These are phyloP conservation scores for Pyrenophora tritici-repentis DNA, from an alignment of 2,329 filamentous ascomycete genomes.

Conservation along the genomic window DNA sequence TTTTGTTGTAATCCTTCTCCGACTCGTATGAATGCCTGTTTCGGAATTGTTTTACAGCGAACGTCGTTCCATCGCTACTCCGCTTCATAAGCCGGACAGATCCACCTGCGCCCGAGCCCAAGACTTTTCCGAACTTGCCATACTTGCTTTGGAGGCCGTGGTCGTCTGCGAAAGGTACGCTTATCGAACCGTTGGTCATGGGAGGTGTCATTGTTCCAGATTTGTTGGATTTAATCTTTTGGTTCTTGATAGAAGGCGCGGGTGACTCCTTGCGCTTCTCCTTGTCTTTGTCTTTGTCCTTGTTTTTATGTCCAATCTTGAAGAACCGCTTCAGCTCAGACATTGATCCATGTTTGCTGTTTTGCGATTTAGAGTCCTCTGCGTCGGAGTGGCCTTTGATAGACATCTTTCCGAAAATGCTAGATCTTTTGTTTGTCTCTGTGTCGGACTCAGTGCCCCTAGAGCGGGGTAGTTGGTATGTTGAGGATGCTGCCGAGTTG, in stretches of 20 bases:
- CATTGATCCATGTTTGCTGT: constrained; percentile 73
- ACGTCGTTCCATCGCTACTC: constrained; percentile 88
- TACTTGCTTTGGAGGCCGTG: constrained; percentile 90
- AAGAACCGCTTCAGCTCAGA: constrained; percentile 96
- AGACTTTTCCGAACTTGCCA: constrained; percentile 90
- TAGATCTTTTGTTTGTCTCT: constrained; percentile 57
- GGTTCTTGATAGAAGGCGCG: constrained; percentile 60
- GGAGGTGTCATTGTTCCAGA: constrained; percentile 48
- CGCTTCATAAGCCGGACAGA: constrained; percentile 94
- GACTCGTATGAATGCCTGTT: constrained; percentile 90
- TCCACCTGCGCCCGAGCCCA: constrained; percentile 91
- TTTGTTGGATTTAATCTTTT: constrained; percentile 54
- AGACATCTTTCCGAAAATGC: constrained; percentile 58
- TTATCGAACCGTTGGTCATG: constrained; percentile 35
- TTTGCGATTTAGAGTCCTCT: constrained; percentile 38
- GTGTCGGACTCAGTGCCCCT: constrained; percentile 46
- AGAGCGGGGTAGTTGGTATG: constrained; percentile 52
- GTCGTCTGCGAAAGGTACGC: constrained; percentile 88
- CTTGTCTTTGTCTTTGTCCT: constrained; percentile 56
- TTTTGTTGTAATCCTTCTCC: constrained; percentile 95
- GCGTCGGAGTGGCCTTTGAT: constrained; percentile 55
- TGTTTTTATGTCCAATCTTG: constrained; percentile 67
- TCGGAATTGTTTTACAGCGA: constrained; percentile 96
- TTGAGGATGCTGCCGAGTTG: constrained; percentile 46
- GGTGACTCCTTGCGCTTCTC: constrained; percentile 66